Base-by-base conservation (phyloP, 2,329 filamentous ascomycete genomes). In the Microsporum canis region DNA sequence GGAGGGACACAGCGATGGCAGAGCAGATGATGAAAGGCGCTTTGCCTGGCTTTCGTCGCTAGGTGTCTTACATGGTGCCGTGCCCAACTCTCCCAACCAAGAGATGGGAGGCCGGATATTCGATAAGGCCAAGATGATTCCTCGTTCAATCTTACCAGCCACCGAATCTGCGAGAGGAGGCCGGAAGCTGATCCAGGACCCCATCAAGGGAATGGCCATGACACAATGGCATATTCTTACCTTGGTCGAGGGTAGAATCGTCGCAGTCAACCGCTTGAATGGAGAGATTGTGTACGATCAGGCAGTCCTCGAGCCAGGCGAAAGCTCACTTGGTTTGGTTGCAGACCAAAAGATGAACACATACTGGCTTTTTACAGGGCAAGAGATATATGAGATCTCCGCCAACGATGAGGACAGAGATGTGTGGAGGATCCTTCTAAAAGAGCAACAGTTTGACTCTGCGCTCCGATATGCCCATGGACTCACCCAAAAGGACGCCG, bases 331-430 rank as follows among this genome's bases (percentile, higher is more conserved):
- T n/a, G 91, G 89, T 0, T 82, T 99, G 17, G 87, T 91, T 58
- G 86, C 92, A 6, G 94, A 99, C 73, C 82, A 88, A 63, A 92
- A 94, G 72, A 96, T 96, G 78, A 95, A 92, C 69, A 99, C 94
- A 0, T 96, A 92, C 71, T 99, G 95, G 94, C 81, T 99, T 1
- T 95, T 97, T 70, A 97, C 92, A 0, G 82, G 84, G 0, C 83
- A 89, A 61, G 91, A 95, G 69, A 96, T 99, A 58, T 96, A 91
- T 67, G 94, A 99, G 75, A 87, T 99, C 62, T 88, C 94, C 10
- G 87, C 92, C 10, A 87, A 86, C 51, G 89, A 97, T 61, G 94
- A 99, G 72, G 89, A 91, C 66, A 80, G 94, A 66, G 89, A 97
- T 71, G 84, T 97, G 14, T 99, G 94, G 94, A 89, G 89, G 71